These are phyloP conservation scores for Aspergillus cejpii DNA, from an alignment of 2,329 filamentous ascomycete species.

Conservation along the genomic window DNA sequence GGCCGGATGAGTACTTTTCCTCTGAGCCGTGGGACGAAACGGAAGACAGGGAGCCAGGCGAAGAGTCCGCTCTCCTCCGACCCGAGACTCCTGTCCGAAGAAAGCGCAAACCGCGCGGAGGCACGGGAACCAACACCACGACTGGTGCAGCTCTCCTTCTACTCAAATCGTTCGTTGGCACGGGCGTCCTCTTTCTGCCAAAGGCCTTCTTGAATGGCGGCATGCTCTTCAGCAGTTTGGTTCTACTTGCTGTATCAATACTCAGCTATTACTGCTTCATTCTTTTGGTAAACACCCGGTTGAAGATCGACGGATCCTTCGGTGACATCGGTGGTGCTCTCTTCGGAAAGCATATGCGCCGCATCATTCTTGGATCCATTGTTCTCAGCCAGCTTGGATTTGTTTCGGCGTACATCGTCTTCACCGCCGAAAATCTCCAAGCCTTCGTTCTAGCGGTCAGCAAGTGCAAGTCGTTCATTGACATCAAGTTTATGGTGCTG, in stretches of 20 bases:
- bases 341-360: slow-evolving; percentile 85
- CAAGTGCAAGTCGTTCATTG: slow-evolving; percentile 75
- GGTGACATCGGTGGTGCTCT: slow-evolving; percentile 91
- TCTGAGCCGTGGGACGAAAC: slow-evolving; percentile 61
- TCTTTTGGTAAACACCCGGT: slow-evolving; percentile 75
- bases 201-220: slow-evolving; percentile 92
- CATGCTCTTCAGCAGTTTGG: slow-evolving; percentile 91
- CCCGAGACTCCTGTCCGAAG: slow-evolving; percentile 61
- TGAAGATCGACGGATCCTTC: slow-evolving; percentile 87
- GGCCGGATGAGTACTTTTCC: slow-evolving; percentile 84
- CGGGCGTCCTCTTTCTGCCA: slow-evolving; percentile 86
- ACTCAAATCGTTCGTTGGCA: slow-evolving; percentile 96
- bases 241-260: slow-evolving; percentile 75
- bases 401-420: slow-evolving; percentile 91
- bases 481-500: slow-evolving; percentile 82
- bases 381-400: slow-evolving; percentile 95
- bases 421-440: slow-evolving; percentile 90
- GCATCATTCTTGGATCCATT: slow-evolving; percentile 80
- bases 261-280: slow-evolving; percentile 98
- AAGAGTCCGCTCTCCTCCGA: slow-evolving; percentile 74
- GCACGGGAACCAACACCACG: slow-evolving; percentile 68
- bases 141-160: slow-evolving; percentile 76
- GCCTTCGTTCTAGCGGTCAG: slow-evolving; percentile 90
- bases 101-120: slow-evolving; percentile 66
- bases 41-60: slow-evolving; percentile 68